These are phyloP conservation scores for Aspergillus baeticus DNA, from an alignment of 495 filamentous ascomycete genomes.

Conservation along the genomic window DNA sequence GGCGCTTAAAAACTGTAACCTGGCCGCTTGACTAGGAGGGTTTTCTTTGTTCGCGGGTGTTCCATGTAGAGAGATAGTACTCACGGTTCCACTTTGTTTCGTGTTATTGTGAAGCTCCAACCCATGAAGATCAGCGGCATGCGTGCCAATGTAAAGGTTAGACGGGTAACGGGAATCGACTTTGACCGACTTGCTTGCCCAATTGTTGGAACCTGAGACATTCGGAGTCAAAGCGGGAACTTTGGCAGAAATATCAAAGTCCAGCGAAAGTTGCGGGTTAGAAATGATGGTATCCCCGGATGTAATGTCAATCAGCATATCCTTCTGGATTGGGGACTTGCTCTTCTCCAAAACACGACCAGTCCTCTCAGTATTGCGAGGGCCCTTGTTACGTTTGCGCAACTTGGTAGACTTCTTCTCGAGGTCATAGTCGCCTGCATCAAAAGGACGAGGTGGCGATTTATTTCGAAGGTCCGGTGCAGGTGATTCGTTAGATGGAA, in stretches of 20 bases:
- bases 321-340: neutral
- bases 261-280: slow-evolving; percentile 3
- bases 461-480: neutral
- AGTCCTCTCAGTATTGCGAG: too few relatives aligned
- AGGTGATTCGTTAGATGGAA: neutral
- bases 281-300: neutral
- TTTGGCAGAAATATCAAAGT: too few relatives aligned
- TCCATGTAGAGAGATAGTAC: neutral
- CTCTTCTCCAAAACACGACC: neutral
- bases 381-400: too few relatives aligned
- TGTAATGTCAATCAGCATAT: slow-evolving; percentile 17
- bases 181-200: neutral
- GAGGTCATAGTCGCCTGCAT: slow-evolving; percentile 18
- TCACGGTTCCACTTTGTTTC: neutral
- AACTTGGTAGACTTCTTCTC: neutral
- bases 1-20: neutral
- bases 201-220: neutral
- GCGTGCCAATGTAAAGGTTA: neutral
- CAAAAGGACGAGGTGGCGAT: slow-evolving; percentile 5
- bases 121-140: neutral
- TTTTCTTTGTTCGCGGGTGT: neutral
- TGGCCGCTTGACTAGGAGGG: neutral
- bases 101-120: neutral
- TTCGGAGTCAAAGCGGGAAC: slow-evolving; percentile 20
- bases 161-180: neutral